Evolutionary conservation across 441 rosid genomes (phyloP), one percentile per base, ranked within the genome.

Genomic region (Gossypium gossypioides): DNA sequence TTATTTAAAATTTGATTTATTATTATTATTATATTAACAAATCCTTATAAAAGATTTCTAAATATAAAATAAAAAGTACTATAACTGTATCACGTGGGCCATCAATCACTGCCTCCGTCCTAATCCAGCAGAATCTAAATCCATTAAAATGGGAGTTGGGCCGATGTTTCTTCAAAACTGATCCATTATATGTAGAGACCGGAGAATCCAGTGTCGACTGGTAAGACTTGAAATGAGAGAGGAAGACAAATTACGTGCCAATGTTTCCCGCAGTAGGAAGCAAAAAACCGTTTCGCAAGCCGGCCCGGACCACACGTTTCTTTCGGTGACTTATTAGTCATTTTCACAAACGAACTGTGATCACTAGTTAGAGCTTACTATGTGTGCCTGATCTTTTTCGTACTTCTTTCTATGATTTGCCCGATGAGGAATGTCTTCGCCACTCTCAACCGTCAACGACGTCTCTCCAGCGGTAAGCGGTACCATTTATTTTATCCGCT

Each of bases 361-460:
- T 82, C 79, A 13, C 6, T 12, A 65, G 7, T 66, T 13, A 60
- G 46, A 4, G 3, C 70, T 44, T 40, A 13, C 16, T 16, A 75
- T 71, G 80, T 74, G 40, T 57, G 69, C 69, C 58, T 79, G 81
- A 77, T 62, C 48, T 70, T 1, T 55, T 68, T 29, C 69, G 54
- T 50, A 10, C 68, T 16, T n/a, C 68, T 40, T 6, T 63, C 63
- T 71, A 3, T 61, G 22, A 25, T 34, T 72, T 77, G 72, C 77
- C 79, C 81, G 80, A 89, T 91, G 96, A 90, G 87, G 91, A 86
- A 82, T 85, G 90, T 74, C 66, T 72, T 82, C 66, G 76, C 74
- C 48, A 69, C 66, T 77, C 86, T 89, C 86, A 74, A 82, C 73
- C 85, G 82, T 71, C 89, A 79, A 73, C 87, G 93, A 69, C 91